Percentiles rank a stretch among this genome's conserved stretches.
Evolutionary conservation across 768 basidiomycete species (phyloP).

Genomic region (Rhodocollybia butyracea): DNA sequence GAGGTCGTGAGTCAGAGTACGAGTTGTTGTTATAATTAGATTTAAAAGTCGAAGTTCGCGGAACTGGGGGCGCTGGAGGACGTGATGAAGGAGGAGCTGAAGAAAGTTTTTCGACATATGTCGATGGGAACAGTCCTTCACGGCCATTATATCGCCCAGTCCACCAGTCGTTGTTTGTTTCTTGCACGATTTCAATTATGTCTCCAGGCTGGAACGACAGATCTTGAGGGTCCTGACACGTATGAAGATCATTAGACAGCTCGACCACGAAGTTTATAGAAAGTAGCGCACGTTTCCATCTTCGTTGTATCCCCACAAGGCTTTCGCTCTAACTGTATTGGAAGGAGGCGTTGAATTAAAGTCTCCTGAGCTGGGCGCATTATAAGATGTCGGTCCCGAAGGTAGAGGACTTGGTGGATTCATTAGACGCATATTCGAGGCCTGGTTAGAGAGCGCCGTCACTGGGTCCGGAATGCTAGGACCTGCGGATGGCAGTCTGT

Average conservation of each 20-base stretch:
- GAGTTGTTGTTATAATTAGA: background rate
- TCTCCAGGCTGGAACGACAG: constrained; percentile 76
- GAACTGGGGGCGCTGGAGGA: constrained; percentile 16
- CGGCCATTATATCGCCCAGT: constrained; percentile 59
- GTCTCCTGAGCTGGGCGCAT: background rate
- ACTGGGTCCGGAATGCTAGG: constrained; percentile 4
- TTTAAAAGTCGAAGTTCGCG: background rate
- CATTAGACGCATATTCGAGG: constrained; percentile 17
- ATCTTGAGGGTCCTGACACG: constrained; percentile 67
- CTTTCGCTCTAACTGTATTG: constrained; percentile 40
- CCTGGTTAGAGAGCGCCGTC: constrained; percentile 10
- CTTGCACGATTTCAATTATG: constrained; percentile 71
- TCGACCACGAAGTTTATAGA: constrained; percentile 1
- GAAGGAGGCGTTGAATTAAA: constrained; percentile 13
- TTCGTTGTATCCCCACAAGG: constrained; percentile 68
- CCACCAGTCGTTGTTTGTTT: constrained; percentile 90
- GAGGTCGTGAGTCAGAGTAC: background rate
- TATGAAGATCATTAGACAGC: constrained; percentile 4
- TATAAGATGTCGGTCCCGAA: constrained; percentile 9
- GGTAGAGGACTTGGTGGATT: constrained; percentile 13
- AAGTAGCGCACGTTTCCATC: constrained; percentile 40
- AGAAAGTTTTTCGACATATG: constrained; percentile 60
- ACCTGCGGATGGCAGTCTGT: background rate
- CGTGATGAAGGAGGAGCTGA: constrained; percentile 18
- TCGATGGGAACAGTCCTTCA: constrained; percentile 76